A percentile compares a stretch with the other conserved stretches of the same genome.
These are phyloP conservation scores for Argentina anserina DNA, from an alignment of 306 rosid genomes.

Conservation along the genomic window DNA sequence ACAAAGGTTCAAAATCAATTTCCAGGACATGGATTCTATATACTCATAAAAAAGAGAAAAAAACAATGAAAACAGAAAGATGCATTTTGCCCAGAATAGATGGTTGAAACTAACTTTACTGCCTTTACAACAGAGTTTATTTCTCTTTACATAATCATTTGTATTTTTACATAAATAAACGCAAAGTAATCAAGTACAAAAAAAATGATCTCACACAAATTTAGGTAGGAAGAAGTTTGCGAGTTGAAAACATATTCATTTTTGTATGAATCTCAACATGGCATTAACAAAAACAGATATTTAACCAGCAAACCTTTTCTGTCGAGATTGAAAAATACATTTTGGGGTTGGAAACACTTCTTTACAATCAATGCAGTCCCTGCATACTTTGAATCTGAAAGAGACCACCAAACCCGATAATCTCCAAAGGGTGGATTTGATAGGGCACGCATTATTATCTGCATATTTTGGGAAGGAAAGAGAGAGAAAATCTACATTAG, in stretches of 20 bases:
- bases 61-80: background rate
- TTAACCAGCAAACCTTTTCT: slow-evolving; percentile 52
- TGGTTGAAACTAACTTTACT: background rate
- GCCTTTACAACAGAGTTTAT: background rate
- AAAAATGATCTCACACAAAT: background rate
- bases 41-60: background rate
- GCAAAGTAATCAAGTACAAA: background rate
- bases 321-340: slow-evolving; percentile 81
- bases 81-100: slow-evolving; percentile 2
- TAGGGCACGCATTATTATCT: slow-evolving; percentile 84
- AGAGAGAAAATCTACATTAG: background rate
- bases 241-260: background rate
- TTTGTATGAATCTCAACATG: slow-evolving; percentile 4
- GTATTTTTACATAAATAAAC: background rate
- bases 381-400: slow-evolving; percentile 93
- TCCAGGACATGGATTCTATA: background rate
- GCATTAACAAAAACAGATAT: background rate
- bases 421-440: slow-evolving; percentile 71
- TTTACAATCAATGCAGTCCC: slow-evolving; percentile 86
- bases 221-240: background rate
- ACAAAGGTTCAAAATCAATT: background rate
- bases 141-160: background rate
- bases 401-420: slow-evolving; percentile 95
- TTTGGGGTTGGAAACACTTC: slow-evolving; percentile 76
- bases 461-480: slow-evolving; percentile 33